phyloP scores from a whole-genome alignment of 2,329 filamentous ascomycete genomes.

The Xylaria polymorpha region DNA sequence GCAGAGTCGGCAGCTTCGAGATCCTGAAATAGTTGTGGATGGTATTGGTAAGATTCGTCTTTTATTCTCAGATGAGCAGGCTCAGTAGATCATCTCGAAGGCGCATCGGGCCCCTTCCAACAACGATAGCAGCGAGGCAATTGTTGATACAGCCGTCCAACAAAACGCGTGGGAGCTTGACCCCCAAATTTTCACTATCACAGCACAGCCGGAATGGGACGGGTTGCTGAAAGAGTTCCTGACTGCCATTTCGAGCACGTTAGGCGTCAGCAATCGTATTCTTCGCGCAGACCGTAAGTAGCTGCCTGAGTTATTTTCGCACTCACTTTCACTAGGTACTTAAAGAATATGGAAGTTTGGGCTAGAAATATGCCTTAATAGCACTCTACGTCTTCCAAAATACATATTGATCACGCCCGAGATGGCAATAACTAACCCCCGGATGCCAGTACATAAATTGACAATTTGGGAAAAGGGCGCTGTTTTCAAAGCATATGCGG shows the following conservation, averaged over 20 bases:
- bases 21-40: slow-evolving; percentile 15
- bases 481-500: slow-evolving; percentile 60
- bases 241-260: slow-evolving; percentile 23
- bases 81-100: slow-evolving; percentile 43
- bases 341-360: background rate
- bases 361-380: background rate
- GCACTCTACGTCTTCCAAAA: background rate
- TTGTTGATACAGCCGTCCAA: slow-evolving; percentile 55
- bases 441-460: slow-evolving; percentile 55
- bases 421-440: background rate
- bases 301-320: background rate
- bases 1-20: background rate
- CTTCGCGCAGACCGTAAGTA: slow-evolving; percentile 46
- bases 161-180: slow-evolving; percentile 58
- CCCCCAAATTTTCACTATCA: slow-evolving; percentile 53
- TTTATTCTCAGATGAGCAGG: slow-evolving; percentile 44
- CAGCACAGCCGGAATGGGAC: slow-evolving; percentile 12
- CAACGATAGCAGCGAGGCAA: slow-evolving; percentile 52
- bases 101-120: slow-evolving; percentile 52
- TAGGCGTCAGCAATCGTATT: slow-evolving; percentile 51
- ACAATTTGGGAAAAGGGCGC: slow-evolving; percentile 62
- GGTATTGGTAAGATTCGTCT: slow-evolving; percentile 36
- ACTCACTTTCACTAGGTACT: background rate
- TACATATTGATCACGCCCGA: background rate
- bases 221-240: background rate